These are phyloP conservation scores for Scutellaria baicalensis DNA, from an alignment of 257 asterid species.

Conservation along the genomic window DNA sequence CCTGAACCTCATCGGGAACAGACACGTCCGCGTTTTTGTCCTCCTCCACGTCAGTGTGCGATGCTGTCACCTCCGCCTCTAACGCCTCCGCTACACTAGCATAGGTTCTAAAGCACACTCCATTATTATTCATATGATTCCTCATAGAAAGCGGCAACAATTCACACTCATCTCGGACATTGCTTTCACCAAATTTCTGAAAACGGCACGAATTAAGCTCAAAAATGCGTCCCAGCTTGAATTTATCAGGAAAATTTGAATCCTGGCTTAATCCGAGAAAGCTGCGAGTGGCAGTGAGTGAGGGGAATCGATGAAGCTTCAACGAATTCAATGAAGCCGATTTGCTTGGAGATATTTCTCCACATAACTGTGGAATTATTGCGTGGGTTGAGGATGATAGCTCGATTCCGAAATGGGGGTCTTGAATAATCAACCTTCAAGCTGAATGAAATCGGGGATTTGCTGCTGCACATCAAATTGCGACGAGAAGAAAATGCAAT, in stretches of 20 bases:
- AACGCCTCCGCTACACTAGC: slow-evolving; percentile 83
- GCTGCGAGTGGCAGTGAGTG: slow-evolving; percentile 30
- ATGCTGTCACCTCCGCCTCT: slow-evolving; percentile 47
- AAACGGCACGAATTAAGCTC: slow-evolving; percentile 36
- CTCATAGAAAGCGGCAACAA: slow-evolving; percentile 9
- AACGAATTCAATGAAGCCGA: slow-evolving; percentile 28
- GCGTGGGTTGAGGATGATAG: slow-evolving; percentile 15
- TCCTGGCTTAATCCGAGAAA: slow-evolving; percentile 34
- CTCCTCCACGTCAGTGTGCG: slow-evolving; percentile 58
- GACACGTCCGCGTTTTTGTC: slow-evolving; percentile 19
- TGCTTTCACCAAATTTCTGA: slow-evolving; percentile 14
- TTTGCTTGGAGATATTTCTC: slow-evolving; percentile 47
- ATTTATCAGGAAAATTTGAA: slow-evolving; percentile 19
- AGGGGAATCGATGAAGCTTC: slow-evolving; percentile 15
- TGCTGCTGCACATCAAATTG: slow-evolving; percentile 53
- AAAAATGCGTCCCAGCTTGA: slow-evolving; percentile 17
- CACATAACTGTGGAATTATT: slow-evolving; percentile 56
- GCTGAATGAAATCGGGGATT: slow-evolving; percentile 29
- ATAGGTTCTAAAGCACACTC: slow-evolving; percentile 38
- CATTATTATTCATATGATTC: slow-evolving; percentile 13
- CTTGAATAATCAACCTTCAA: slow-evolving; percentile 24
- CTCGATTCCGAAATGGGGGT: slow-evolving; percentile 21
- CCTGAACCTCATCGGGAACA: slow-evolving; percentile 47
- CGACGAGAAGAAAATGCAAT: not conserved
- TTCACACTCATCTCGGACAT: slow-evolving; percentile 12